phyloP scores from a whole-genome alignment of 257 asterid species.

The Pogostemon cablin region DNA sequence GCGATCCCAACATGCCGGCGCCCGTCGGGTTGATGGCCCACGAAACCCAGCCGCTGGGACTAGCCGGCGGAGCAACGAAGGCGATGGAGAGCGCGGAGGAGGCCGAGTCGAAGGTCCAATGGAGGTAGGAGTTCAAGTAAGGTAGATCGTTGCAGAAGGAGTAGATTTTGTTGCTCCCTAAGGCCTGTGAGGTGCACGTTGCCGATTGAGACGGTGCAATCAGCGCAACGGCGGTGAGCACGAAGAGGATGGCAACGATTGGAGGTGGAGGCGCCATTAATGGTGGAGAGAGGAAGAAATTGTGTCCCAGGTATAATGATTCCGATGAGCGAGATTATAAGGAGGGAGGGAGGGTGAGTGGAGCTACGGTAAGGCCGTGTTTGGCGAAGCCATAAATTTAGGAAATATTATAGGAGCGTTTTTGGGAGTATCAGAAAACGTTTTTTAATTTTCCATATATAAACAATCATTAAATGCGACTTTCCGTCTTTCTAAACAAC shows the following conservation, averaged over 20 bases:
- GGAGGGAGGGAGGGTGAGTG: not conserved
- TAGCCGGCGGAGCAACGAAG: conserved; percentile 62
- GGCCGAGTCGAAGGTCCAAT: conserved; percentile 58
- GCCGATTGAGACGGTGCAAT: conserved; percentile 48
- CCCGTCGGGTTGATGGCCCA: conserved; percentile 85
- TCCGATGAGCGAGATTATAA: conserved; percentile 8
- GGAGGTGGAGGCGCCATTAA: conserved; percentile 48
- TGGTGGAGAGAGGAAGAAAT: conserved; percentile 3
- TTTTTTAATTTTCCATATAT: not conserved
- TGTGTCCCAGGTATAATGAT: not conserved
- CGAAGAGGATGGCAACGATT: conserved; percentile 31
- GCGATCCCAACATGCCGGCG: conserved; percentile 77
- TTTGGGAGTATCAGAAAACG: not conserved
- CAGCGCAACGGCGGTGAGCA: conserved; percentile 21
- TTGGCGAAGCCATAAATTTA: not conserved
- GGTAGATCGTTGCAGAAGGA: conserved; percentile 75
- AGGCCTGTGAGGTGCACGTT: conserved; percentile 59
- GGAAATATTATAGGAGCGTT: too few species aligned
- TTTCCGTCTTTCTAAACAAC: not conserved
- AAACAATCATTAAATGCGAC: not conserved
- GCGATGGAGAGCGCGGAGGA: conserved; percentile 63
- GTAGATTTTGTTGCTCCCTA: conserved; percentile 55
- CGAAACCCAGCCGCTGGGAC: conserved; percentile 77
- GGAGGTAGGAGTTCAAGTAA: conserved; percentile 60
- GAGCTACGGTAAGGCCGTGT: not conserved